phyloP scores from a whole-genome alignment of 495 filamentous ascomycete genomes.

The Neurospora sp. region DNA sequence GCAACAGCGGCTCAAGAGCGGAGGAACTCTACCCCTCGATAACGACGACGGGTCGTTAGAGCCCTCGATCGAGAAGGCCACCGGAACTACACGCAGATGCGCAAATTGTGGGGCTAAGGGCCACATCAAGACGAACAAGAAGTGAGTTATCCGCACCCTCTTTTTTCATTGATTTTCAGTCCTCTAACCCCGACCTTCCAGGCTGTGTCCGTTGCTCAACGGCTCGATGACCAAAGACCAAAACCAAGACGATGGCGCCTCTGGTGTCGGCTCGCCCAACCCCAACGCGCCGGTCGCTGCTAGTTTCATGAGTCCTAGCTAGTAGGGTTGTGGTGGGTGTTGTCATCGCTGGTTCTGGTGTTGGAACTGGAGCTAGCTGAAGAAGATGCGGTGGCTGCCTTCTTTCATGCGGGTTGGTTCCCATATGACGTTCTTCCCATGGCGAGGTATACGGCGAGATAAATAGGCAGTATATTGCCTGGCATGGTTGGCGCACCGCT shows the following conservation, averaged over 20 bases:
- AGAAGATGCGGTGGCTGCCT: not conserved
- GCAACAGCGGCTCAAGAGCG: constrained; percentile 29
- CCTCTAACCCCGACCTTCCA: constrained; percentile 34
- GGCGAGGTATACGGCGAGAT: not conserved
- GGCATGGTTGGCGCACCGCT: not conserved
- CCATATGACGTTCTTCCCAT: not conserved
- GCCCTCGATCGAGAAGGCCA: constrained; percentile 38
- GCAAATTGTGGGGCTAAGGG: constrained; percentile 93
- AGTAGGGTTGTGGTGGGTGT: not conserved
- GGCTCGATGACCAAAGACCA: constrained; percentile 70
- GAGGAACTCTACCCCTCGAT: constrained; percentile 21
- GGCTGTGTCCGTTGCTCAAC: constrained; percentile 85
- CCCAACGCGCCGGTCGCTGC: constrained; percentile 26
- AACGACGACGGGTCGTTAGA: constrained; percentile 35
- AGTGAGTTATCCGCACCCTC: constrained; percentile 39
- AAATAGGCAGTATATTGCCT: not conserved
- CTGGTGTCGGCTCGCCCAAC: constrained; percentile 41
- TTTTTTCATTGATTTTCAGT: not conserved
- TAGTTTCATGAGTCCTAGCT: constrained; percentile 17
- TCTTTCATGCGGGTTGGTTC: not conserved
- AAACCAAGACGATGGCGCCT: constrained; percentile 34
- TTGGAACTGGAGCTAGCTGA: not conserved
- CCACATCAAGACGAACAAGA: constrained; percentile 99
- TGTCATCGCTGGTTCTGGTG: not conserved
- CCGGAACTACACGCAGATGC: constrained; percentile 81